phyloP scores from a whole-genome alignment of 768 basidiomycete species.

The Kwoniella dejecticola region DNA sequence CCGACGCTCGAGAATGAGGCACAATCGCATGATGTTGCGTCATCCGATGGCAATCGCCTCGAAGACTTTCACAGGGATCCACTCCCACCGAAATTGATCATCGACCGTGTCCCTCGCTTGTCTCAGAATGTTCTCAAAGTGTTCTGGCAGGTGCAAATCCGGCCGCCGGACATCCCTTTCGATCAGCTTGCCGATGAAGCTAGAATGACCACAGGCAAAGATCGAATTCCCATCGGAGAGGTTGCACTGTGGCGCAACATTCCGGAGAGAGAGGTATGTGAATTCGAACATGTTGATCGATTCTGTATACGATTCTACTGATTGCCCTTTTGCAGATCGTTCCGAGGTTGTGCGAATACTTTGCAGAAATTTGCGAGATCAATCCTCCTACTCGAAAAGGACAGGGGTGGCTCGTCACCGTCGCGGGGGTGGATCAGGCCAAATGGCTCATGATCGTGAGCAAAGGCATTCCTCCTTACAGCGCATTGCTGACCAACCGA shows the following conservation, averaged over 20 bases:
- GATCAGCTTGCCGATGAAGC: too few relatives aligned
- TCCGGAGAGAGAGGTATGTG: conserved; percentile 33
- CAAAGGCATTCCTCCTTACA: not conserved
- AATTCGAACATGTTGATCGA: too few relatives aligned
- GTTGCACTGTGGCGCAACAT: too few relatives aligned
- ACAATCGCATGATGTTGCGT: too few relatives aligned
- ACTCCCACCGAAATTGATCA: conserved; percentile 7
- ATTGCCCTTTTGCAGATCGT: conserved; percentile 32
- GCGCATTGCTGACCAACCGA: not conserved
- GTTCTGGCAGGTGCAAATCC: too few relatives aligned
- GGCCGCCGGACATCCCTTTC: too few relatives aligned
- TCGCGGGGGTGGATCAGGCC: conserved; percentile 20
- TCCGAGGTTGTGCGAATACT: conserved; percentile 26
- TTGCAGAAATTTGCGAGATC: conserved; percentile 32
- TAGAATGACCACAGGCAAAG: too few relatives aligned
- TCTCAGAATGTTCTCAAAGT: not conserved
- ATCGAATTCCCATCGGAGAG: too few relatives aligned
- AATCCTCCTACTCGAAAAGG: conserved; percentile 23
- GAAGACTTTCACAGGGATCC: not conserved
- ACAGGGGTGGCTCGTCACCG: conserved; percentile 34
- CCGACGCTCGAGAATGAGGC: too few relatives aligned
- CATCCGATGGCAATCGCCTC: not conserved
- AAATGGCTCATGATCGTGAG: conserved; percentile 33
- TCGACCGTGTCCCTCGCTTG: conserved; percentile 26
- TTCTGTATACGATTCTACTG: too few relatives aligned